phyloP scores from a whole-genome alignment of 139 green algal species.

The Picochlorum sp. region DNA sequence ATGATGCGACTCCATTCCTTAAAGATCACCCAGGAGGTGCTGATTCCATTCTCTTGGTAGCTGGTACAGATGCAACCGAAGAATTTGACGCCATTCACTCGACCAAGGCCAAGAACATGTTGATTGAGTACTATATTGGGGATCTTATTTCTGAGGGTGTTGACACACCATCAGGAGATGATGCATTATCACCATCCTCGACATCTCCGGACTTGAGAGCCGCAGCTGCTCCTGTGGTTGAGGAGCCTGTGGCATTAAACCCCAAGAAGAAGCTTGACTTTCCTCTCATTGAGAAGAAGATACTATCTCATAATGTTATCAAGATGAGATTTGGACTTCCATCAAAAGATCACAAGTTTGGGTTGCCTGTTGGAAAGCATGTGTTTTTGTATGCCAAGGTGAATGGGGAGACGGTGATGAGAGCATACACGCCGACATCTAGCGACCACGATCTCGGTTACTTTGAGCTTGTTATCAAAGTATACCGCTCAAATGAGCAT shows the following conservation, averaged over 20 bases:
- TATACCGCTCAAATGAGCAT: constrained; percentile 72
- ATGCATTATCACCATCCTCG: neutral
- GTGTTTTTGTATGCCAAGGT: constrained; percentile 84
- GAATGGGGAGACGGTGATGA: constrained; percentile 81
- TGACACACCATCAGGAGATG: constrained; percentile 8
- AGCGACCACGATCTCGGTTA: constrained; percentile 74
- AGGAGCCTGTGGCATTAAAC: constrained; percentile 59
- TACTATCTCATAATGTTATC: constrained; percentile 76
- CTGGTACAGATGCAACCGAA: constrained; percentile 62
- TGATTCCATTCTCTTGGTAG: constrained; percentile 76
- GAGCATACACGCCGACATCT: constrained; percentile 92
- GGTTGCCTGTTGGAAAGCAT: constrained; percentile 90
- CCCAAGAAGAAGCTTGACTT: constrained; percentile 71
- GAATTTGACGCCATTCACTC: constrained; percentile 88
- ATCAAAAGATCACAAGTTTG: constrained; percentile 71
- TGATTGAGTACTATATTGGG: constrained; percentile 74
- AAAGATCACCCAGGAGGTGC: constrained; percentile 85
- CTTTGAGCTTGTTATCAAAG: constrained; percentile 96
- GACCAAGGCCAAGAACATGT: constrained; percentile 73
- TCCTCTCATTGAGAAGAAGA: constrained; percentile 63
- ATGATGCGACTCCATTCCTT: constrained; percentile 89
- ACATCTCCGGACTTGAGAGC: neutral
- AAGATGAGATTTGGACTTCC: constrained; percentile 91
- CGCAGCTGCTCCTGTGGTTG: neutral
- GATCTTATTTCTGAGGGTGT: constrained; percentile 25